Percentiles rank a stretch among this genome's conserved stretches.
These are phyloP conservation scores for Caloboletus inedulis DNA, from an alignment of 1,284 basidiomycete species.

Conservation along the genomic window DNA sequence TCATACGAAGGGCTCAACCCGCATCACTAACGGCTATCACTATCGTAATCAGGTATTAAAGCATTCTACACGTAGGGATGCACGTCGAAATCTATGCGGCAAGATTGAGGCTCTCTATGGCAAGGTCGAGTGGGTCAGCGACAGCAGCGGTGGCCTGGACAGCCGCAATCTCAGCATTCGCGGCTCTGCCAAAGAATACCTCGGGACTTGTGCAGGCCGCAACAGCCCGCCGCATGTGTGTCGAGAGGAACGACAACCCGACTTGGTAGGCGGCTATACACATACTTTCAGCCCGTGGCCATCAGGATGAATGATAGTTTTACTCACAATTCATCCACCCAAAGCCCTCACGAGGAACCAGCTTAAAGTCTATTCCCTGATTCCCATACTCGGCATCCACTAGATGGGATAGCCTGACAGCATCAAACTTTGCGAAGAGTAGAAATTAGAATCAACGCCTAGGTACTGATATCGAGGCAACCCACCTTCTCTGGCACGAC, in stretches of 20 bases:
- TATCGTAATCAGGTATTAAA: slow-evolving; percentile 11
- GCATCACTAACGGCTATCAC: not conserved
- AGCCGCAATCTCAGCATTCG: slow-evolving; percentile 37
- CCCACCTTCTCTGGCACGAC: slow-evolving; percentile 90
- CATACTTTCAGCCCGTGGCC: slow-evolving; percentile 22
- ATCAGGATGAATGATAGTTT: not conserved
- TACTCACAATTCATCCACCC: slow-evolving; percentile 90
- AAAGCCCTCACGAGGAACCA: slow-evolving; percentile 94
- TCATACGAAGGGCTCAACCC: not conserved
- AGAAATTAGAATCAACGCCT: slow-evolving; percentile 3
- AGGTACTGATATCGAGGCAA: not conserved
- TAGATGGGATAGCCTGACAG: slow-evolving; percentile 90
- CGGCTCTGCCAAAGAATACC: slow-evolving; percentile 70
- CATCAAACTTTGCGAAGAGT: slow-evolving; percentile 70
- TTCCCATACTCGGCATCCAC: slow-evolving; percentile 99
- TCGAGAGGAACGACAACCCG: slow-evolving; percentile 91
- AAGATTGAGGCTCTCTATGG: slow-evolving; percentile 57
- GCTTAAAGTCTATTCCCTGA: slow-evolving; percentile 96
- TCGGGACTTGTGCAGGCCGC: slow-evolving; percentile 91
- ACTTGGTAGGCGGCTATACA: slow-evolving; percentile 85
- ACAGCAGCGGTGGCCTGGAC: slow-evolving; percentile 39
- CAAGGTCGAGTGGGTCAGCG: slow-evolving; percentile 65
- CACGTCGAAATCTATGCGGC: slow-evolving; percentile 17
- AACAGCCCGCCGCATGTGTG: slow-evolving; percentile 91
- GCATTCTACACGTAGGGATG: slow-evolving; percentile 4